Conservation (phyloP, 2,329 filamentous ascomycete genomes). For the Cladosporium sp. region DNA sequence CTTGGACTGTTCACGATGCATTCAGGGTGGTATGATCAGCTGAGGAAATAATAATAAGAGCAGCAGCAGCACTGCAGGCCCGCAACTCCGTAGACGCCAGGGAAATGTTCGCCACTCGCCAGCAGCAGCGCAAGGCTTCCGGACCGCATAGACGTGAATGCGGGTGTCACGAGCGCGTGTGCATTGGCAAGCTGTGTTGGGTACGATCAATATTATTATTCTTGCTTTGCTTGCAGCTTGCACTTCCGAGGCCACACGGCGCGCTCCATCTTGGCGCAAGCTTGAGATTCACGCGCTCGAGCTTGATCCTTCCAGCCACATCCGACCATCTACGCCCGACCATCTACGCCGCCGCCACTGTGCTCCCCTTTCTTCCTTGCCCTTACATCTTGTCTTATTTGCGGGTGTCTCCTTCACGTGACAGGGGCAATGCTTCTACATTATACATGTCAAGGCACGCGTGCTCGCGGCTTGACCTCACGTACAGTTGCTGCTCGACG, state of each 20-base stretch:
- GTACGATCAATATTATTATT: neutral
- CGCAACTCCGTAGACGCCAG: slow-evolving; percentile 4
- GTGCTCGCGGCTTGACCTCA: neutral
- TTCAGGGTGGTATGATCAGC: neutral
- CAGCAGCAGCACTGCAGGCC: neutral
- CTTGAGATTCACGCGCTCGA: slow-evolving; percentile 3
- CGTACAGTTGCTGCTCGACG: neutral
- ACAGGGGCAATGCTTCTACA: neutral
- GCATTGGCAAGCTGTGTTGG: neutral
- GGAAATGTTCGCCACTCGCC: neutral
- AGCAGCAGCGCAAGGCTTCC: neutral
- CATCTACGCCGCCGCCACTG: too few species aligned
- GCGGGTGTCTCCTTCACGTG: neutral
- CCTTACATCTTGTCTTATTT: too few species aligned
- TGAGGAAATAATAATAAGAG: neutral
- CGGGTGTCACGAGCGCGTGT: slow-evolving; percentile 3
- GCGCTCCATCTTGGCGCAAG: neutral
- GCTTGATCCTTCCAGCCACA: slow-evolving; percentile 5
- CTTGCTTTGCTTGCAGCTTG: neutral
- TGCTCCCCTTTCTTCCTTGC: too few species aligned
- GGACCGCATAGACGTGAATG: neutral
- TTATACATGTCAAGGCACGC: neutral
- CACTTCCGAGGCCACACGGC: neutral
- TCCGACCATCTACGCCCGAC: too few species aligned
- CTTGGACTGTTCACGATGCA: neutral